Conservation (phyloP, 495 filamentous ascomycete genomes). For the Tuber microsphaerosporum region DNA sequence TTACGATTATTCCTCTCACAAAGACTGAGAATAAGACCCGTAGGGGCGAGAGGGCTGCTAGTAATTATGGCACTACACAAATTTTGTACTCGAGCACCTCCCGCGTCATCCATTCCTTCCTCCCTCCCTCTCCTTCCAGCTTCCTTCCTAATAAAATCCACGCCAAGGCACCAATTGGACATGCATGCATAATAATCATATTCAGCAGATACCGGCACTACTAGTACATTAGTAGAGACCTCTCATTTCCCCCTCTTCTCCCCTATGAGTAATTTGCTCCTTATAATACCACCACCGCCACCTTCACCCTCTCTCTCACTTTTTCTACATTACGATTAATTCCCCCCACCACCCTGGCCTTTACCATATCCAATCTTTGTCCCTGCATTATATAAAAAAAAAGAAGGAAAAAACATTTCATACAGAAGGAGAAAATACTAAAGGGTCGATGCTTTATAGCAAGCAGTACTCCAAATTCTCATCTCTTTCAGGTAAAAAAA, state of each 20-base stretch:
- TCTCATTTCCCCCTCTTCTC: background rate
- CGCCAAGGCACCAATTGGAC: background rate
- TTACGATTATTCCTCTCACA: no score
- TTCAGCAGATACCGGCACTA: background rate
- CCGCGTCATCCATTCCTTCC: background rate
- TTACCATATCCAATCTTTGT: background rate
- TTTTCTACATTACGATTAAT: conserved; percentile 38
- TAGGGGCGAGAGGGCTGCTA: no score
- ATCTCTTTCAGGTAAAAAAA: background rate
- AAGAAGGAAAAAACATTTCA: conserved; percentile 8
- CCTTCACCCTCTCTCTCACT: conserved; percentile 17
- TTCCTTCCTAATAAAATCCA: background rate
- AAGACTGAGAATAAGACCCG: no score
- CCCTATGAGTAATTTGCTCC: conserved; percentile 11
- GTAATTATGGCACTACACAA: background rate
- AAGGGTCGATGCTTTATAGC: conserved; percentile 5
- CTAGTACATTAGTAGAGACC: background rate
- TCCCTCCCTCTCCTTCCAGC: background rate
- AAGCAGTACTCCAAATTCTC: background rate
- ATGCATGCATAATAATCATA: background rate
- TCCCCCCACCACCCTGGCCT: conserved; percentile 6
- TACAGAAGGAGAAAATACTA: conserved; percentile 11
- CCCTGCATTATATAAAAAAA: conserved; percentile 6
- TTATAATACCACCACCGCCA: background rate
- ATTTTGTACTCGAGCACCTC: background rate